Conservation (phyloP, 1,284 basidiomycete species). For the Ustilago loliicola region DNA sequence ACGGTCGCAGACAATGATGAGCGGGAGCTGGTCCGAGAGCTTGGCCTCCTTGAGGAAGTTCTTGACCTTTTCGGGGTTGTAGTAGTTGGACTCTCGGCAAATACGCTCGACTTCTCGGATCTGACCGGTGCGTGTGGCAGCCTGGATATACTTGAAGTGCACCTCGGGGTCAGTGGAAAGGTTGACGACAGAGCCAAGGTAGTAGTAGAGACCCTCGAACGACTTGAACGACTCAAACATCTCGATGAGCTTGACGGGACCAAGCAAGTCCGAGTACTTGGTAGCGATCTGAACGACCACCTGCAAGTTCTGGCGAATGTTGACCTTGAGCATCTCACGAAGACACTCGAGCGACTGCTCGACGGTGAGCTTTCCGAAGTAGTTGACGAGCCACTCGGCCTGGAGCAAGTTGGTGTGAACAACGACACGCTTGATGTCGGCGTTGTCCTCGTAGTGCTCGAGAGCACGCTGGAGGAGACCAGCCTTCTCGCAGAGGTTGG, state of each 20-base stretch:
- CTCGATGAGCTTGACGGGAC: constrained; percentile 96
- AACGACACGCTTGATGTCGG: constrained; percentile 97
- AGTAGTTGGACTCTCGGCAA: constrained; percentile 95
- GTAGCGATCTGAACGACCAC: constrained; percentile 98
- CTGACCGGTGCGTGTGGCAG: constrained; percentile 96
- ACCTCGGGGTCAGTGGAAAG: constrained; percentile 96
- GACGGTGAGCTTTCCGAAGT: constrained; percentile 97
- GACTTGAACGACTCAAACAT: constrained; percentile 99
- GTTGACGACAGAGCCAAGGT: constrained; percentile 96
- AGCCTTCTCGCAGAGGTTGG: constrained; percentile 98
- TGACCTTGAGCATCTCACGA: constrained; percentile 96
- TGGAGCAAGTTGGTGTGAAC: constrained; percentile 92
- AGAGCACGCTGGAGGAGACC: constrained; percentile 94
- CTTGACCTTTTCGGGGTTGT: constrained; percentile 99
- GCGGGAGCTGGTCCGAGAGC: constrained; percentile 93
- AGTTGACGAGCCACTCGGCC: constrained; percentile 95
- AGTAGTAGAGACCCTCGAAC: constrained; percentile 98
- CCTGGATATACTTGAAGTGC: constrained; percentile 99
- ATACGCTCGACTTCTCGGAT: constrained; percentile 99
- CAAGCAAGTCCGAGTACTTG: constrained; percentile 98
- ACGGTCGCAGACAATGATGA: constrained; percentile 99
- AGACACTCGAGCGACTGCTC: constrained; percentile 97
- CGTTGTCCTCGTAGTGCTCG: constrained; percentile 96
- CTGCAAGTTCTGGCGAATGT: constrained; percentile 97
- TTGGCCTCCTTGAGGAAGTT: constrained; percentile 98